Evolutionary conservation across 2,329 filamentous ascomycete species (phyloP), one percentile per base, ranked within the genome.

Genomic region (Fusarium haematococcum): DNA sequence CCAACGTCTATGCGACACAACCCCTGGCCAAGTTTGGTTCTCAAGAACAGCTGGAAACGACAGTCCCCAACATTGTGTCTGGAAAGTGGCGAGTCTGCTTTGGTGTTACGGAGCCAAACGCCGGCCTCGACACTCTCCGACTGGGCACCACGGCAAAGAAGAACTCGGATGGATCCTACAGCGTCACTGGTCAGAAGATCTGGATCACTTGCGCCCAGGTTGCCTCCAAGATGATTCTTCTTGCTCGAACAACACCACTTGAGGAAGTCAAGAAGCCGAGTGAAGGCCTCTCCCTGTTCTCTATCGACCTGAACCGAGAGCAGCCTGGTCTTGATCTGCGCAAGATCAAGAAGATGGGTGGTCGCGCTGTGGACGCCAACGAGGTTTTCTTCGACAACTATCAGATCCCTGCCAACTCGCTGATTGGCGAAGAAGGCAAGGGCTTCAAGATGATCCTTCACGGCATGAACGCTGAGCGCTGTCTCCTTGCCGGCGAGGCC

Each of bases 181-280:
- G 84, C 1, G 87, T 97, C 13, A 90, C 90, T 0, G 94, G 94
- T 0, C 93, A 96, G 80, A 97, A 97, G 84, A 95, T 96, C 64
- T 97, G 94, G 94, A 97, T 97, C 64, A 94, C 94, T 0, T 95
- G 91, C 63, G 94, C 94, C 0, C 94, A 97, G 80, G 92, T 96
- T 1, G 94, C 94, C 0, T 88, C 88, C 5, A 94, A 94, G 78
- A 97, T 97, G 94, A 91, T 97, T 5, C 86, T 97, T 0, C 88
- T 97, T 0, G 94, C 94, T 0, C 89, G 94, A 1, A 97, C 94
- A 0, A 94, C 91, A 0, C 89, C 92, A 0, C 75, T 92, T 0
- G 91, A 94, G 60, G 86, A 94, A 68, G 90, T 91, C 0, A 85
- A 85, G 68, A 95, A 92, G 79, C 89, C 92, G 0, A 93, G 90